Conservation (phyloP, 495 filamentous ascomycete species). For the Penicillium dipodomyicola region DNA sequence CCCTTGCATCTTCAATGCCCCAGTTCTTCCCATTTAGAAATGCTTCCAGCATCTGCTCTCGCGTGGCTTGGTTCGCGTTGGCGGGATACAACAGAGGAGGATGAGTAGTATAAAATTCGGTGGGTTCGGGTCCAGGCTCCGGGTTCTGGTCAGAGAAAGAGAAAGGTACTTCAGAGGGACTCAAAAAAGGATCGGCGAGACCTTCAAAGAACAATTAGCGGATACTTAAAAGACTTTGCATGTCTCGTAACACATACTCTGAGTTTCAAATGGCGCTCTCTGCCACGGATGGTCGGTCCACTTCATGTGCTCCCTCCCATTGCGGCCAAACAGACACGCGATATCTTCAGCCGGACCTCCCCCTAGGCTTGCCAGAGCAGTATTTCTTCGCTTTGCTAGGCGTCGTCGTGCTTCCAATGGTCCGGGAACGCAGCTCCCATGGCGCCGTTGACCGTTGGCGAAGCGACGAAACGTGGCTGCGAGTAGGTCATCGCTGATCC, state of each 20-base stretch:
- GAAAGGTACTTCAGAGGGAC: constrained; percentile 13
- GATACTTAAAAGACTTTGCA: not conserved
- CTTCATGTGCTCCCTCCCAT: constrained; percentile 48
- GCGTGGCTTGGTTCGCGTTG: constrained; percentile 3
- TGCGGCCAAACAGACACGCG: constrained; percentile 41
- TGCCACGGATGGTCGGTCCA: constrained; percentile 39
- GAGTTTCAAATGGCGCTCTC: constrained; percentile 23
- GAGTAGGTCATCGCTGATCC: constrained; percentile 56
- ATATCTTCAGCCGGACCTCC: constrained; percentile 36
- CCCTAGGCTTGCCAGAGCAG: constrained; percentile 41
- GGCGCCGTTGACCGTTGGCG: constrained; percentile 41
- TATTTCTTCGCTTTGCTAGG: constrained; percentile 50
- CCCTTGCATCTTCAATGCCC: constrained; percentile 30
- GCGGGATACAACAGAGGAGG: constrained; percentile 1
- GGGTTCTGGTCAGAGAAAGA: constrained; percentile 27
- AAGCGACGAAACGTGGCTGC: constrained; percentile 50
- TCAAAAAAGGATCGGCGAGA: constrained; percentile 15
- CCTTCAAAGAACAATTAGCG: constrained; percentile 13
- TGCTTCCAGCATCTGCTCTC: constrained; percentile 17
- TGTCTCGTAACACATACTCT: constrained; percentile 22
- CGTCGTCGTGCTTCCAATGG: constrained; percentile 59
- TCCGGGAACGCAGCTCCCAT: constrained; percentile 57
- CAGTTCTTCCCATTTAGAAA: constrained; percentile 21
- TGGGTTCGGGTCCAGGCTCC: constrained; percentile 12
- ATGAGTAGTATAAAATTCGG: constrained; percentile 11